Conservation (phyloP, 257 asterid species). For the Gardenia jasminoides region DNA sequence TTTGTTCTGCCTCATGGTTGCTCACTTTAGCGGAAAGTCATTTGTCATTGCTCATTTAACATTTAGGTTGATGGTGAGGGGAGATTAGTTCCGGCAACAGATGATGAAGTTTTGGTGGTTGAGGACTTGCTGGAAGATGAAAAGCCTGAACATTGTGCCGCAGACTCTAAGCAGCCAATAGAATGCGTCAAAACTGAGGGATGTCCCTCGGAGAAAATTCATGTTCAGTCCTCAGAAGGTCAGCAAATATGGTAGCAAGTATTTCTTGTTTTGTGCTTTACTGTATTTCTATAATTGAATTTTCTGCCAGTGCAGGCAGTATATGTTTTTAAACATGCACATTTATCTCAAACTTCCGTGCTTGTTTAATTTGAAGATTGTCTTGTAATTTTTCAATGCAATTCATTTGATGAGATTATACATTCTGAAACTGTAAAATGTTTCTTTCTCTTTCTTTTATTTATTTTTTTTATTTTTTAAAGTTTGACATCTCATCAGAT, state of each 20-base stretch:
- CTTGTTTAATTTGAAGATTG: background rate
- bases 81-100: slow-evolving; percentile 93
- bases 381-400: background rate
- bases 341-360: background rate
- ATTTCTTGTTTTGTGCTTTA: background rate
- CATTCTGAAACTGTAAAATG: background rate
- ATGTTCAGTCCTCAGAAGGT: slow-evolving; percentile 49
- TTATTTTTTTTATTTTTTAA: background rate
- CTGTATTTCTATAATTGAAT: background rate
- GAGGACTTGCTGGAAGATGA: slow-evolving; percentile 73
- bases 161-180: slow-evolving; percentile 33
- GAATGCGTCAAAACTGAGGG: slow-evolving; percentile 31
- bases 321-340: background rate
- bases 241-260: slow-evolving; percentile 5
- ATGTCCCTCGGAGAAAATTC: slow-evolving; percentile 27
- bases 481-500: background rate
- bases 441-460: too few relatives aligned
- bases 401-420: background rate
- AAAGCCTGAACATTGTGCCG: slow-evolving; percentile 35
- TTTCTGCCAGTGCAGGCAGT: background rate
- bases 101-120: slow-evolving; percentile 76
- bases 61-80: slow-evolving; percentile 86
- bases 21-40: background rate
- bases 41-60: slow-evolving; percentile 12
- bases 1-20: background rate